Evolutionary conservation across 2,329 filamentous ascomycete species (phyloP).

Genomic region (Immersiporthe knoxdaviesiana): DNA sequence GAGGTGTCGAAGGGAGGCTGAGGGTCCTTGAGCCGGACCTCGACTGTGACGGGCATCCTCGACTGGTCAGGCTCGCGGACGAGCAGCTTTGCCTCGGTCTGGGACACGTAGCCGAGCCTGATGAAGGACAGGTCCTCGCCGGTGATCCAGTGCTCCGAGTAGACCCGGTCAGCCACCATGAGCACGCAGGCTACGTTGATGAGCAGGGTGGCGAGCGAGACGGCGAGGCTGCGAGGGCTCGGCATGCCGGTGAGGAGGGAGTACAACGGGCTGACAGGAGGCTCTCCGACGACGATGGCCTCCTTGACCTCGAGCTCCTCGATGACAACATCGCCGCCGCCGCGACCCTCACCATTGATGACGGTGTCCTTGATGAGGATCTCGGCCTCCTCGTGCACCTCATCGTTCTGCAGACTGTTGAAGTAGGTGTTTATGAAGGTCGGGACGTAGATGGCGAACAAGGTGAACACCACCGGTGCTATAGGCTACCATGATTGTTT

Average conservation of each 20-base stretch:
- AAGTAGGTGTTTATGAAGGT: slow-evolving; percentile 64
- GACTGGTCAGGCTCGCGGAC: slow-evolving; percentile 79
- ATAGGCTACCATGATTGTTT: slow-evolving; percentile 27
- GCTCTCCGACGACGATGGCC: slow-evolving; percentile 61
- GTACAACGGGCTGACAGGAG: slow-evolving; percentile 58
- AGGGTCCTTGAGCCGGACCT: slow-evolving; percentile 61
- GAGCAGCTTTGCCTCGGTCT: slow-evolving; percentile 76
- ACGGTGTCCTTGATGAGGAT: slow-evolving; percentile 55
- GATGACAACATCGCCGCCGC: slow-evolving; percentile 42
- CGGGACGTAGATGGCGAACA: slow-evolving; percentile 68
- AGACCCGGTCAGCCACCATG: slow-evolving; percentile 77
- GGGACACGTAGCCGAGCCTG: slow-evolving; percentile 83
- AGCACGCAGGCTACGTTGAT: slow-evolving; percentile 73
- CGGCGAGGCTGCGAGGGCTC: slow-evolving; percentile 66
- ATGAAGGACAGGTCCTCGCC: slow-evolving; percentile 81
- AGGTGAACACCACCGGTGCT: slow-evolving; percentile 53
- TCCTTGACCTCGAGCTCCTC: slow-evolving; percentile 66
- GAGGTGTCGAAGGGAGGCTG: slow-evolving; percentile 57
- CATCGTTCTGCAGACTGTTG: slow-evolving; percentile 58
- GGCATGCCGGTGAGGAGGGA: slow-evolving; percentile 79
- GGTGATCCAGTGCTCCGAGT: slow-evolving; percentile 72
- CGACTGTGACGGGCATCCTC: slow-evolving; percentile 75
- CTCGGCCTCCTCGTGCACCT: slow-evolving; percentile 65
- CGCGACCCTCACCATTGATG: slow-evolving; percentile 34
- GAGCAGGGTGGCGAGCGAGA: slow-evolving; percentile 69